Base-by-base conservation (phyloP, 495 filamentous ascomycete species). In the Annulohypoxylon stygium region DNA sequence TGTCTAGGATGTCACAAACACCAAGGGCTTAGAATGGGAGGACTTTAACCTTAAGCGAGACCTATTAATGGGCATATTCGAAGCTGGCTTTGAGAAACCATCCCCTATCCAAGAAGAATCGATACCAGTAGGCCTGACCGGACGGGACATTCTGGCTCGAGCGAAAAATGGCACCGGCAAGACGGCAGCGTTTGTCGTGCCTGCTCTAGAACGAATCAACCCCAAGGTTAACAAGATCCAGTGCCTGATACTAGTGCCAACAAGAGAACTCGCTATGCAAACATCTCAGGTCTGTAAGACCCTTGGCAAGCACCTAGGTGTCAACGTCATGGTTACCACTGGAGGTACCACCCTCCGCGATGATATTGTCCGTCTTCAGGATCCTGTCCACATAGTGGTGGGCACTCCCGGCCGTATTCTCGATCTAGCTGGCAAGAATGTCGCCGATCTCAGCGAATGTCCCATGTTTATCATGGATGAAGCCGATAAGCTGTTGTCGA, bases 391-490 rank as follows among this genome's bases (percentile, higher is more conserved):
- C 82, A 96, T 99, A 81, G 91, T 99, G 74, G 96, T 99, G 71
- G 97, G 97, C 79, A 99, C 96, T 64, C 97, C 96, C 43, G 96
- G 96, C 50, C 87, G 96, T 82, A 97, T 99, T 54, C 89, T 98
- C 60, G 96, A 99, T 82, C 82, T 99, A 69, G 93, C 97, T 61
- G 93, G 94, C 76, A 98, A 98, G 83, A 91, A 91, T 57, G 94
- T 98, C 58, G 96, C 96, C 39, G 97, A 98, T 80, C 88, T 99
- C n/a, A 94, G 93, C 73, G 93, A 95, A 81, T 98, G 96, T 76
- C 91, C 93, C 43, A 98, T 95, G 67, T 98, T 98, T 77, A 94
- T 99, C 78, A 99, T 99, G 96, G 96, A 99, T 76, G 96, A 99
- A 78, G 96, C 96, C 14, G 96, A 99, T 80, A 99, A 99, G 82